Base-by-base conservation (phyloP, 2,329 filamentous ascomycete species). In the Claviceps sp. region DNA sequence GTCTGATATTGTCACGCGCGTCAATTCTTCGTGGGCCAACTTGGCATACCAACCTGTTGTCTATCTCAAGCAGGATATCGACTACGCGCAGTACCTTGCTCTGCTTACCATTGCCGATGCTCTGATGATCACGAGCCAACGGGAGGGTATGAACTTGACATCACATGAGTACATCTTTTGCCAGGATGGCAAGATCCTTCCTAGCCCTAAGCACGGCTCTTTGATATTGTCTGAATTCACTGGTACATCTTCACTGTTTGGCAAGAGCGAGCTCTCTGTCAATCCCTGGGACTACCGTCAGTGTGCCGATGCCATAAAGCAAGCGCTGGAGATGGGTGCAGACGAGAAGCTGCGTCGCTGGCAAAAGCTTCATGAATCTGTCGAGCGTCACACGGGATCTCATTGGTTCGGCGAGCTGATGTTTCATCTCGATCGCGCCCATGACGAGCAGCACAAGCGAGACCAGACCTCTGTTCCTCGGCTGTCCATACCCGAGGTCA, bases 141-240 rank as follows among this genome's bases (percentile, higher is more conserved):
- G 93, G 50, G 91, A 97, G 66, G 91, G 91, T 56, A 97, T 97
- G 93, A 97, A 96, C 64, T 70, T 97, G 52, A 96, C 91, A 0
- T 90, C 86, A 5, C 93, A 97, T 64, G 91, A 97, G 65, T 97
- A 89, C 62, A 78, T 96, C 37, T 87, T 88, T 58, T 96, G 90
- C 62, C 91, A 97, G 63, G 91, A 97, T 61, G 90, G 90, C 42
- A 79, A 79, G 58, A 75, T 77, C 49, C 70, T 79, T 55, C 73
- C 76, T 2, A 72, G 82, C 52, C 89, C 89, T 71, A 90, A 88
- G 67, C 82, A 93, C 61, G 88, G 88, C 2, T 90, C 89, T 1
- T 75, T 97, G 44, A 95, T 97, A 57, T 73, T 97, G 50, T 95
- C 88, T 56, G 91, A 97, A 65, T 97, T 97, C 63, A 95, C 91